A percentile compares a stretch with the other conserved stretches of the same genome.
phyloP scores from a whole-genome alignment of 345 rosid species.

The Populus davidiana region DNA sequence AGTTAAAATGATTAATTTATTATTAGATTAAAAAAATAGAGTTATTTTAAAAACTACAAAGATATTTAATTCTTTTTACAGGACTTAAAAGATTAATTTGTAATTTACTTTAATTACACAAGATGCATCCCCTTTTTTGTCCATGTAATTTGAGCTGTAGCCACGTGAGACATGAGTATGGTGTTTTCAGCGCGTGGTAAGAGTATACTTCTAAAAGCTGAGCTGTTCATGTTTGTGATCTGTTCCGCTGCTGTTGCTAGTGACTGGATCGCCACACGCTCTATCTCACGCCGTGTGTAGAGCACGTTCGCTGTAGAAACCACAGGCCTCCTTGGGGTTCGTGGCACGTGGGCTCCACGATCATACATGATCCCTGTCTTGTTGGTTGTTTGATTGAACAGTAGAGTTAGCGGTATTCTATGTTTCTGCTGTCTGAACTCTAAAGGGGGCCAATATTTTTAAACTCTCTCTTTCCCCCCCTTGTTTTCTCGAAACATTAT shows the following conservation, averaged over 20 bases:
- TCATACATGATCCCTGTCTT: neutral
- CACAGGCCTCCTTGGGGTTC: neutral
- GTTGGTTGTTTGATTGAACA: neutral
- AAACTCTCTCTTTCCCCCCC: no score
- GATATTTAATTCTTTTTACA: no score
- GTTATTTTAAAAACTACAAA: no score
- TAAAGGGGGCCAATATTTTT: no score
- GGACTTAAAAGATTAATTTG: no score
- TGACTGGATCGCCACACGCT: neutral
- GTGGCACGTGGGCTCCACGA: neutral
- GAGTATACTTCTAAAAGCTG: neutral
- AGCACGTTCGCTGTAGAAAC: neutral
- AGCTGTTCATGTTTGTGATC: neutral
- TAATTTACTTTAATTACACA: no score
- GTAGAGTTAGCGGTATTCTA: neutral
- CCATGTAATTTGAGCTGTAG: no score
- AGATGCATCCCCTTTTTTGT: no score
- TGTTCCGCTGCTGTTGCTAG: neutral
- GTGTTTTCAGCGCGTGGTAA: neutral
- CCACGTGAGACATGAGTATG: neutral
- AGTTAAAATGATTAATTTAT: no score
- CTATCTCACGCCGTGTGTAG: neutral
- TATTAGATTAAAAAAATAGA: no score
- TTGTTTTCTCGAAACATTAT: no score
- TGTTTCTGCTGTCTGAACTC: no score